Evolutionary conservation across 495 filamentous ascomycete species (phyloP), one percentile per base, ranked within the genome.

Genomic region (Aspergillus nidulans): DNA sequence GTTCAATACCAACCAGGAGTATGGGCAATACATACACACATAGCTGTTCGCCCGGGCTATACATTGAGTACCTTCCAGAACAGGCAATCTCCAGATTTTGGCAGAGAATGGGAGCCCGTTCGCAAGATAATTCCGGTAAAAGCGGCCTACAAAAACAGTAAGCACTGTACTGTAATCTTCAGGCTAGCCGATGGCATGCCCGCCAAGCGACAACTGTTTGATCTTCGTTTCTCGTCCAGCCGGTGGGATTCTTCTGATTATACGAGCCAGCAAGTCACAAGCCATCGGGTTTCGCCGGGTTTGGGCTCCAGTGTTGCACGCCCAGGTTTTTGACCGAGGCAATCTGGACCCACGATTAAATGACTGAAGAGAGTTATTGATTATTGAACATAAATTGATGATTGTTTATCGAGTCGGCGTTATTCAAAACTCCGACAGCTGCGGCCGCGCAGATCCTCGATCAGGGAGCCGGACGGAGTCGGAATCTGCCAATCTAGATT

Each of bases 201-300:
- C 10, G 8, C 8, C 15, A 12, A 28, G 26, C 9, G 5, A 4
- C 9, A 9, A 28, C 30, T n/a, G n/a, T n/a, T 34, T 34, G 9
- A 34, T 6, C 30, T 34, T 2, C 2, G 30, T 34, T 34, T 34
- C 30, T 34, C 30, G 3, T 12, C 30, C 30, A 5, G 10, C 15
- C 30, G 8, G 15, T 34, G 8, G 30, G 30, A 12, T 39, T 39
- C n/a, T 20, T 43, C n/a, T 18, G 21, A 47, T 18, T 26, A 49
- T 49, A 32, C 45, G 28, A 32, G 26, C 45, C 18, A 23, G 45
- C 45, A 49, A 36, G 45, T 49, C 45, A 49, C 45, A 49, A 28
- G 4, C 28, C 28, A 15, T 47, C 44, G 44, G 44, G n/a, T 47
- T 47, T 47, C 44, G 26, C 44, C 44, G 44, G 43, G n/a, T n/a